Percentiles rank a stretch among this genome's conserved stretches.
These are phyloP conservation scores for Eucalyptus camaldulensis DNA, from an alignment of 345 rosid genomes.

Conservation along the genomic window DNA sequence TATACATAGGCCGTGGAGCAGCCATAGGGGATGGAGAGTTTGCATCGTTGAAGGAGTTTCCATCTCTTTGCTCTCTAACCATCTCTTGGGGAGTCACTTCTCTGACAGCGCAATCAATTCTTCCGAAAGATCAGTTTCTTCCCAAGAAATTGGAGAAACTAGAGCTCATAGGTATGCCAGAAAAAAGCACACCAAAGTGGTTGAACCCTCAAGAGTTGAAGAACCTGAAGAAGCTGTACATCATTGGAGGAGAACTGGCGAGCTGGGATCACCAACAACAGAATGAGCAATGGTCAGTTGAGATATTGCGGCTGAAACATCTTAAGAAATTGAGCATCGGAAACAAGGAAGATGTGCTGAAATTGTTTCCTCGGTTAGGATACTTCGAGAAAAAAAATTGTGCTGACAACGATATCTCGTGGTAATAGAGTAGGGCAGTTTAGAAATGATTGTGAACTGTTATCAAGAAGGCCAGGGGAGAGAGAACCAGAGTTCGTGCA, in stretches of 20 bases:
- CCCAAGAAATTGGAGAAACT: not conserved
- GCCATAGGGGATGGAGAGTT: constrained; percentile 23
- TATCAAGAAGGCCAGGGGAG: not conserved
- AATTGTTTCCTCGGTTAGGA: fast-evolving
- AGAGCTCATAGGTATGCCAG: not conserved
- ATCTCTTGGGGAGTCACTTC: not conserved
- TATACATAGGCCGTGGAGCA: not conserved
- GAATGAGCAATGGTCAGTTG: not conserved
- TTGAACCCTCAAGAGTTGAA: not conserved
- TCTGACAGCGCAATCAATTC: fast-evolving
- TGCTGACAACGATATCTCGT: fast-evolving
- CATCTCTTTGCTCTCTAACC: not conserved
- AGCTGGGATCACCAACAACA: not conserved
- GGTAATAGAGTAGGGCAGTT: fast-evolving
- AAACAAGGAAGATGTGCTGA: not conserved
- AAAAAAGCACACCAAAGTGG: not conserved
- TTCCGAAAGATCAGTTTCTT: fast-evolving
- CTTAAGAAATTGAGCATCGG: not conserved
- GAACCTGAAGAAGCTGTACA: not conserved
- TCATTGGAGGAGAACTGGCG: not conserved
- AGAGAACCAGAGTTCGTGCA: not conserved
- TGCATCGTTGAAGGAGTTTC: not conserved
- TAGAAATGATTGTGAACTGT: not conserved
- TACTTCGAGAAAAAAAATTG: fast-evolving
- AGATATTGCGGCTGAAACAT: not conserved